Conservation (phyloP, 2,329 filamentous ascomycete species). For the Aspergillus arachidicola region DNA sequence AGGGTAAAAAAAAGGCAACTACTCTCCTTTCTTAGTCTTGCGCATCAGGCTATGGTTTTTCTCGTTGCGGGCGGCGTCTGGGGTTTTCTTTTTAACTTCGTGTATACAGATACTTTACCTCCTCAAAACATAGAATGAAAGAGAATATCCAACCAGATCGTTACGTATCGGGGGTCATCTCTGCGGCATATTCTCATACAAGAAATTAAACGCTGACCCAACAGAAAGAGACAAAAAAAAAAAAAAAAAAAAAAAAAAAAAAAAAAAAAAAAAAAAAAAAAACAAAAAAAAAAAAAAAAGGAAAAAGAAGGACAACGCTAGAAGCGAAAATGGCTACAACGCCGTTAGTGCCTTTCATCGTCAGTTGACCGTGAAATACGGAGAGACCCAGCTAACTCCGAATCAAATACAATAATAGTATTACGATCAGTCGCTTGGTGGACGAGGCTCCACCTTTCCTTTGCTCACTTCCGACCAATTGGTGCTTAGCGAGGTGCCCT, state of each 20-base stretch:
- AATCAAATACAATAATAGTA: neutral
- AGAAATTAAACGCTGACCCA: neutral
- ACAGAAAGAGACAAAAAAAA: neutral
- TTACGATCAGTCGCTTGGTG: conserved; percentile 25
- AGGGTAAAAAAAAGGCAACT: neutral
- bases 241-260: neutral
- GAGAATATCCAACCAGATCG: neutral
- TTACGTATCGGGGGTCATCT: neutral
- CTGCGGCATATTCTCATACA: neutral
- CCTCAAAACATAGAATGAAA: neutral
- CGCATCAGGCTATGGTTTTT: neutral
- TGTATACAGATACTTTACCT: neutral
- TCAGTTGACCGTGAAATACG: neutral
- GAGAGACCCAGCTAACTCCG: neutral
- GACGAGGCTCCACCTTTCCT: conserved; percentile 63
- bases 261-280: neutral
- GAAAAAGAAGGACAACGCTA: neutral
- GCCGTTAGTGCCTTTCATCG: neutral
- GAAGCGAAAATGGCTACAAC: neutral
- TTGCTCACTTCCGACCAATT: conserved; percentile 83
- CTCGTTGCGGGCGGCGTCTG: neutral
- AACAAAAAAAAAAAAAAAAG: neutral
- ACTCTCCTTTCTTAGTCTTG: neutral
- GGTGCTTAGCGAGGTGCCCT: conserved; percentile 88
- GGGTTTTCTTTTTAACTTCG: neutral